These are phyloP conservation scores for Puccinia sorghi DNA, from an alignment of 1,284 basidiomycete species.

Conservation along the genomic window DNA sequence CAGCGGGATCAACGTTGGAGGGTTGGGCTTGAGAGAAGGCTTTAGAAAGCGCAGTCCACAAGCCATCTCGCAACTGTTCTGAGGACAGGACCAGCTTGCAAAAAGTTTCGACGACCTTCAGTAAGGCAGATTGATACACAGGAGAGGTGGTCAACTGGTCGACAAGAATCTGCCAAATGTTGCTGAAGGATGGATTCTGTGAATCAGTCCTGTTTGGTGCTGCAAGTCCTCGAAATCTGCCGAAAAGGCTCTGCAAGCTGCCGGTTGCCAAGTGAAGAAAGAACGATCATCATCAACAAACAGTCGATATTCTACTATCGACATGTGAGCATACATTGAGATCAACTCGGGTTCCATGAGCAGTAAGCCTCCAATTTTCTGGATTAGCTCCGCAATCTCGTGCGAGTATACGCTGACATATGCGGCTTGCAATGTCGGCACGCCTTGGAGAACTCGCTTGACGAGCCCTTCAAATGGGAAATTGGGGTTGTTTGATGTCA, in stretches of 20 bases:
- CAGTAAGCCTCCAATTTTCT: constrained; percentile 31
- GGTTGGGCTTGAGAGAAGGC: background rate
- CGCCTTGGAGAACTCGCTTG: constrained; percentile 16
- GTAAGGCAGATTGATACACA: constrained; percentile 45
- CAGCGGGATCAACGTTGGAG: background rate
- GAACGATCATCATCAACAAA: background rate
- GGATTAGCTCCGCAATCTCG: constrained; percentile 39
- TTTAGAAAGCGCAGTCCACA: constrained; percentile 30
- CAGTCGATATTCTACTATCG: background rate
- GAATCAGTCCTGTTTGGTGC: background rate
- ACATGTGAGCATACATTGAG: constrained; percentile 12
- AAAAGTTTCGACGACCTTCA: constrained; percentile 34
- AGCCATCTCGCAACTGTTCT: constrained; percentile 38
- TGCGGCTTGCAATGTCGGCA: constrained; percentile 38
- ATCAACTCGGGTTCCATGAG: constrained; percentile 32
- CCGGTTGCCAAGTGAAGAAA: background rate
- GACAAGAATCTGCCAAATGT: constrained; percentile 13
- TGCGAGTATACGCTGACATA: constrained; percentile 41
- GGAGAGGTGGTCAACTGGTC: constrained; percentile 33
- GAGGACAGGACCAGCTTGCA: constrained; percentile 39
- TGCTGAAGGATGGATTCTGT: background rate
- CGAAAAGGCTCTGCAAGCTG: constrained; percentile 18
- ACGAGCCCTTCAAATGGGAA: background rate
- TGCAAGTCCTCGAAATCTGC: constrained; percentile 15
- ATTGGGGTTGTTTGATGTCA: background rate